These are phyloP conservation scores for Tolypocladium inflatum DNA, from an alignment of 2,329 filamentous ascomycete species.

Conservation along the genomic window DNA sequence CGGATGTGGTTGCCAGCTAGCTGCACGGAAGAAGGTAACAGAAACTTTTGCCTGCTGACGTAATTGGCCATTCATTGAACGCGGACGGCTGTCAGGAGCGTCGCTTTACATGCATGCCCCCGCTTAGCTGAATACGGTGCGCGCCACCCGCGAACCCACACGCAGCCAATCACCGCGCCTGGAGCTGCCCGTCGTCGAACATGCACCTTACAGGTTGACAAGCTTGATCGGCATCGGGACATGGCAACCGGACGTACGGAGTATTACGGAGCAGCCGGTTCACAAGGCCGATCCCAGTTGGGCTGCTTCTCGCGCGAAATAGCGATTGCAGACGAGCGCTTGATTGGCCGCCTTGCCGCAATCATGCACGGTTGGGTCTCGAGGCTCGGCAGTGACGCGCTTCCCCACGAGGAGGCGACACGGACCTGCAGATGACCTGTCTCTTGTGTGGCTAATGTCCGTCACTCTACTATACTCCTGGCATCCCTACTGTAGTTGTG, in stretches of 20 bases:
- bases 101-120: neutral
- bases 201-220: neutral
- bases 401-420: neutral
- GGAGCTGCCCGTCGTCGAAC: neutral
- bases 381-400: neutral
- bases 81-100: neutral
- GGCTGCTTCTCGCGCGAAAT: neutral
- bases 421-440: neutral
- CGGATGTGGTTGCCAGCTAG: neutral
- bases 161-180: neutral
- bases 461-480: too few relatives aligned
- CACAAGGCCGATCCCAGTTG: neutral
- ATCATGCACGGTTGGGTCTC: neutral
- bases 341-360: neutral
- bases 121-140: neutral
- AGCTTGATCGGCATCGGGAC: neutral
- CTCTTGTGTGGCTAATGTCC: neutral
- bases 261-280: neutral
- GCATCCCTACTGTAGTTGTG: too few relatives aligned
- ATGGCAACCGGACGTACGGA: neutral
- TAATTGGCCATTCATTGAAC: conserved; percentile 1
- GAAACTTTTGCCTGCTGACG: conserved; percentile 12
- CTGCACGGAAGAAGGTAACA: conserved; percentile 1
- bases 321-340: neutral
- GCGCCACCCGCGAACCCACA: neutral